Percentiles rank a stretch among this genome's conserved stretches.
These are phyloP conservation scores for Fusarium penzigii DNA, from an alignment of 2,329 filamentous ascomycete species.

Conservation along the genomic window DNA sequence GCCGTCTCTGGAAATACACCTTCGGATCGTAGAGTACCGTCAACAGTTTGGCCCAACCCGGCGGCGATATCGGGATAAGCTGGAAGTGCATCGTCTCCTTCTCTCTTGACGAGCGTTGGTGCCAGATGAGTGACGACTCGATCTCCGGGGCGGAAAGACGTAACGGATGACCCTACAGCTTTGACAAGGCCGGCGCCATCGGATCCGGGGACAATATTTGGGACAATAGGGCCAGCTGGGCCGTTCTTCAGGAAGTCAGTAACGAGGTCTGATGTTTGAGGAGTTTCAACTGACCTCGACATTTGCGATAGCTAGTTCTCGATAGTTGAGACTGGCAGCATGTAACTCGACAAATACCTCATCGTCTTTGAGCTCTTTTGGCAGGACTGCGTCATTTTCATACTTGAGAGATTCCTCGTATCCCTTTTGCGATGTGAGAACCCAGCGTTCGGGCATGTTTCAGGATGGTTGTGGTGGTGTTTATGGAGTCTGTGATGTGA, in stretches of 20 bases:
- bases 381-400: constrained; percentile 23
- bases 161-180: constrained; percentile 55
- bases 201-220: constrained; percentile 34
- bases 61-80: constrained; percentile 34
- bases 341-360: constrained; percentile 61
- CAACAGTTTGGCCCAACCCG: constrained; percentile 57
- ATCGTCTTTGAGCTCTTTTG: constrained; percentile 49
- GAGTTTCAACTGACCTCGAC: constrained; percentile 25
- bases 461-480: no score
- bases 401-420: constrained; percentile 38
- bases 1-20: constrained; percentile 58
- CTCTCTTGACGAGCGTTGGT: constrained; percentile 9
- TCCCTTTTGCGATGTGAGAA: constrained; percentile 27
- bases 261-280: not conserved
- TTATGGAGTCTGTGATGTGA: no score
- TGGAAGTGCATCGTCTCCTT: constrained; percentile 26
- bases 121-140: constrained; percentile 54
- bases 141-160: constrained; percentile 49
- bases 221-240: constrained; percentile 24
- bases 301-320: constrained; percentile 46
- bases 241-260: constrained; percentile 11
- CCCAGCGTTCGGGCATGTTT: no score
- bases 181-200: constrained; percentile 47
- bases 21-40: constrained; percentile 60
- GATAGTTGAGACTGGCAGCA: constrained; percentile 51